Conservation (phyloP, 2,329 filamentous ascomycete genomes). For the Corynespora cassiicola region DNA sequence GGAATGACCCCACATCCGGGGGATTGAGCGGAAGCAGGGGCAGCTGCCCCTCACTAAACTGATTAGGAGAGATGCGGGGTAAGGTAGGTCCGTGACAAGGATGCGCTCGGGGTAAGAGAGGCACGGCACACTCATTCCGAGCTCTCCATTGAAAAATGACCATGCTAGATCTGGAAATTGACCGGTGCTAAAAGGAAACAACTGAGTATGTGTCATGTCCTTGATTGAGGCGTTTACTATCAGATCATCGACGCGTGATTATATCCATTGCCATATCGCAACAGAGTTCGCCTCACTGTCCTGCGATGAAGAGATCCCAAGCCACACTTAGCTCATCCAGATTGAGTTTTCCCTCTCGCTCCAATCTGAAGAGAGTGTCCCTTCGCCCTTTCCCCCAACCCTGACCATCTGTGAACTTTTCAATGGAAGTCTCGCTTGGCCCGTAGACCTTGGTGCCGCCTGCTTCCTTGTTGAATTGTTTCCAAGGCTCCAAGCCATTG, state of each 20-base stretch:
- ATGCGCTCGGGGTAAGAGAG: too few relatives aligned
- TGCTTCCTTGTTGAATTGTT: constrained; percentile 7
- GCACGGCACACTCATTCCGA: too few relatives aligned
- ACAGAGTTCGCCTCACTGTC: constrained; percentile 9
- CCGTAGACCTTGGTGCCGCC: constrained; percentile 12
- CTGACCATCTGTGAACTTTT: constrained; percentile 6
- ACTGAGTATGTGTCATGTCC: too few relatives aligned
- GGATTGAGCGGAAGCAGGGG: constrained; percentile 8
- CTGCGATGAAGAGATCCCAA: constrained; percentile 26
- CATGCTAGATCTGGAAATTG: too few relatives aligned
- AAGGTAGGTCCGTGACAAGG: not conserved
- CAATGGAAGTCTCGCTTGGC: constrained; percentile 1
- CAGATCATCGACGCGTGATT: too few relatives aligned
- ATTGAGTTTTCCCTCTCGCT: constrained; percentile 18
- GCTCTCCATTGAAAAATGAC: too few relatives aligned
- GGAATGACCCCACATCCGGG: constrained; percentile 20
- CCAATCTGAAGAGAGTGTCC: constrained; percentile 16
- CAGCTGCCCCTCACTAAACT: constrained; percentile 16
- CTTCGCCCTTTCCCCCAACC: constrained; percentile 6
- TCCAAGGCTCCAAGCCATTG: constrained; percentile 19
- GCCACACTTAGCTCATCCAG: constrained; percentile 25
- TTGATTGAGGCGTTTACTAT: too few relatives aligned
- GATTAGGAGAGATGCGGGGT: constrained; percentile 14
- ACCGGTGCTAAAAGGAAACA: too few relatives aligned
- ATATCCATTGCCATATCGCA: too few relatives aligned